Conservation (phyloP, 768 basidiomycete species). For the Hysterangium stoloniferum region DNA sequence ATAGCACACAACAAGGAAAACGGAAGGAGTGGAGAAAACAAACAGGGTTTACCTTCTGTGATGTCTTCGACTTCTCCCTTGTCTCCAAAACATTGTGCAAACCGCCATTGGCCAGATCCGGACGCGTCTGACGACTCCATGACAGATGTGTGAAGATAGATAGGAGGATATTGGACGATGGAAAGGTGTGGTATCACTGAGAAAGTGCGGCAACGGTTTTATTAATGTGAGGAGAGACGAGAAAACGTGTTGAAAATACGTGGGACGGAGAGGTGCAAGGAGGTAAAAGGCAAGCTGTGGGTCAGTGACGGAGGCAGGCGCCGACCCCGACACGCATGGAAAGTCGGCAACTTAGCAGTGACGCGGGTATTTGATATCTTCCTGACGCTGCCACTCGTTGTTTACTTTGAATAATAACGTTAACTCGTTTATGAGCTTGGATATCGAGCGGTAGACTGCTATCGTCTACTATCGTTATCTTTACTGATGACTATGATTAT, state of each 20-base stretch:
- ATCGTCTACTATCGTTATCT: too few species aligned
- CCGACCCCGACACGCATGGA: slow-evolving; percentile 4
- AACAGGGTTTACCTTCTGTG: slow-evolving; percentile 72
- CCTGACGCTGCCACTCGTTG: too few species aligned
- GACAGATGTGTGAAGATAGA: slow-evolving; percentile 18
- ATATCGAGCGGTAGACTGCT: too few species aligned
- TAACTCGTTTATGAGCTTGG: too few species aligned
- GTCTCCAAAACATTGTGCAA: slow-evolving; percentile 99
- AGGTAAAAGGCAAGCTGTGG: slow-evolving; percentile 1
- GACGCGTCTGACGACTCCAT: slow-evolving; percentile 76
- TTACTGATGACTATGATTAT: too few species aligned
- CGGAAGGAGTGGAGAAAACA: slow-evolving; percentile 12
- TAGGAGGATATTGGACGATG: slow-evolving; percentile 12
- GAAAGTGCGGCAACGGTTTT: background rate
- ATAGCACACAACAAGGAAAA: slow-evolving; percentile 1
- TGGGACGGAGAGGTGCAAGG: slow-evolving; percentile 4
- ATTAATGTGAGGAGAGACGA: background rate
- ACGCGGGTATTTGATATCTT: too few species aligned
- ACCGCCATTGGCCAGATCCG: slow-evolving; percentile 89
- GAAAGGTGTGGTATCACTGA: background rate
- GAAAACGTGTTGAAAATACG: background rate
- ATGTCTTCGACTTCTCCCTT: slow-evolving; percentile 99
- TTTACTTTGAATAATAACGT: too few species aligned
- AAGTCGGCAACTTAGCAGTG: too few species aligned
- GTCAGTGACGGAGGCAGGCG: background rate